Evolutionary conservation across 306 rosid genomes (phyloP).

Genomic region (Castanospermum australe): DNA sequence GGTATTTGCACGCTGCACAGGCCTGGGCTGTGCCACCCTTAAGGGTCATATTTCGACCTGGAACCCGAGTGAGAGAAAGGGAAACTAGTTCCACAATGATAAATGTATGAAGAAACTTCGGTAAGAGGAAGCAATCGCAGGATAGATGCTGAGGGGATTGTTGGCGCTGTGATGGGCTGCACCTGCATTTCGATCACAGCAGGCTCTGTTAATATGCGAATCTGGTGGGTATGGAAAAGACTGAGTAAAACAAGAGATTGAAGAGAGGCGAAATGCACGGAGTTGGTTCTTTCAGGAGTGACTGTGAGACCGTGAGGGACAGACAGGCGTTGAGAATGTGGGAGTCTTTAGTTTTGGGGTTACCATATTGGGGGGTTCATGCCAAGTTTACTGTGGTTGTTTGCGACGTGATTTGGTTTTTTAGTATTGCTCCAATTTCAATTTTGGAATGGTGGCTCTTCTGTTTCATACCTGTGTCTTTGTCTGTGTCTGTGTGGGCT

Average conservation of each 20-base stretch:
- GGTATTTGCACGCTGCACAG: constrained; percentile 78
- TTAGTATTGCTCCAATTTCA: background rate
- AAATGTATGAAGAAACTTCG: background rate
- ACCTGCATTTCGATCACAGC: constrained; percentile 8
- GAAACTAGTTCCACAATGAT: background rate
- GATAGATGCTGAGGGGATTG: constrained; percentile 2
- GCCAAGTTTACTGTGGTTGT: background rate
- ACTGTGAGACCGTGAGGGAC: constrained; percentile 36
- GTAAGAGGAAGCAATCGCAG: constrained; percentile 7
- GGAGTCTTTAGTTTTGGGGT: constrained; percentile 34
- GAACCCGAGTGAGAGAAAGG: background rate
- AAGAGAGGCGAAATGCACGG: constrained; percentile 23
- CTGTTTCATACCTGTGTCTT: background rate
- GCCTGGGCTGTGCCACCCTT: constrained; percentile 74
- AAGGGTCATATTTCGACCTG: constrained; percentile 52
- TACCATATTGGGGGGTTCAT: constrained; percentile 13
- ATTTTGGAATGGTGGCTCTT: background rate
- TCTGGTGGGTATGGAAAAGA: constrained; percentile 36
- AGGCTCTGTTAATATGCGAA: constrained; percentile 31
- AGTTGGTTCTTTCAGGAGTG: constrained; percentile 16
- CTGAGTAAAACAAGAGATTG: constrained; percentile 40
- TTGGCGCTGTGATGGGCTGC: background rate
- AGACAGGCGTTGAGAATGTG: constrained; percentile 21
- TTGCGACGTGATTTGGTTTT: constrained; percentile 1
- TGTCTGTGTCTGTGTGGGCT: too few species aligned